Percentiles rank a stretch among this genome's conserved stretches.
Evolutionary conservation across 352 stramenopile genomes (phyloP).

Genomic region (Achlya hypogyna): DNA sequence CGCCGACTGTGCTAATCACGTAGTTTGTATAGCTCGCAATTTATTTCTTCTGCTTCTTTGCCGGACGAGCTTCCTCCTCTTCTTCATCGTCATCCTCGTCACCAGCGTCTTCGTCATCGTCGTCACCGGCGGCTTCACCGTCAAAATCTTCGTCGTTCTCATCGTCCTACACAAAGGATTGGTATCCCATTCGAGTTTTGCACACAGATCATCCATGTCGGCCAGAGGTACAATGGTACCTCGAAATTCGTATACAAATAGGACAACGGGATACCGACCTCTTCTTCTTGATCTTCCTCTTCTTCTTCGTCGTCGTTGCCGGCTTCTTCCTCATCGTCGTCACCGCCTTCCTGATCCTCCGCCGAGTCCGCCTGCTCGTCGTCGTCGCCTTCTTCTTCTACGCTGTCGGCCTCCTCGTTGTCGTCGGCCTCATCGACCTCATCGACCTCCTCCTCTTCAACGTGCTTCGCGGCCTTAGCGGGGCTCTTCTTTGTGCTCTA

Average conservation of each 20-base stretch:
- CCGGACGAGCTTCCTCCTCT: slow-evolving; percentile 8
- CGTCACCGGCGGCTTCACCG: slow-evolving; percentile 12
- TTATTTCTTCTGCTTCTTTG: slow-evolving; percentile 23
- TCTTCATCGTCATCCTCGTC: slow-evolving; percentile 16
- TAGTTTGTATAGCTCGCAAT: background rate
- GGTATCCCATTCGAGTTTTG: background rate
- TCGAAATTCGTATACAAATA: slow-evolving; percentile 21
- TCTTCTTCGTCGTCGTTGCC: slow-evolving; percentile 14
- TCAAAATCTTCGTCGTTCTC: slow-evolving; percentile 20
- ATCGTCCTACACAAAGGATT: slow-evolving; percentile 6
- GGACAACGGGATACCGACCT: slow-evolving; percentile 21
- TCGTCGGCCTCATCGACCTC: slow-evolving; percentile 17
- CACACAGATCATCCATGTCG: background rate
- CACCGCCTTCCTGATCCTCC: slow-evolving; percentile 15
- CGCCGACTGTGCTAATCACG: too few species aligned
- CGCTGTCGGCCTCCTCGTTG: slow-evolving; percentile 12
- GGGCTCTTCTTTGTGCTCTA: slow-evolving; percentile 19
- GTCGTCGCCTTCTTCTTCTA: slow-evolving; percentile 17
- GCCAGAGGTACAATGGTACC: background rate
- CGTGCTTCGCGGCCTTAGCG: slow-evolving; percentile 17
- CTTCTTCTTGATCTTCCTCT: slow-evolving; percentile 17
- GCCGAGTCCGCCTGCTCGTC: slow-evolving; percentile 10
- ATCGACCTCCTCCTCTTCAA: slow-evolving; percentile 19
- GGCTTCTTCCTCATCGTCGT: slow-evolving; percentile 19
- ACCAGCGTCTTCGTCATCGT: slow-evolving; percentile 16